A percentile compares a stretch with the other conserved stretches of the same genome.
Conservation (phyloP, 306 rosid species). For the Myrica gale region DNA sequence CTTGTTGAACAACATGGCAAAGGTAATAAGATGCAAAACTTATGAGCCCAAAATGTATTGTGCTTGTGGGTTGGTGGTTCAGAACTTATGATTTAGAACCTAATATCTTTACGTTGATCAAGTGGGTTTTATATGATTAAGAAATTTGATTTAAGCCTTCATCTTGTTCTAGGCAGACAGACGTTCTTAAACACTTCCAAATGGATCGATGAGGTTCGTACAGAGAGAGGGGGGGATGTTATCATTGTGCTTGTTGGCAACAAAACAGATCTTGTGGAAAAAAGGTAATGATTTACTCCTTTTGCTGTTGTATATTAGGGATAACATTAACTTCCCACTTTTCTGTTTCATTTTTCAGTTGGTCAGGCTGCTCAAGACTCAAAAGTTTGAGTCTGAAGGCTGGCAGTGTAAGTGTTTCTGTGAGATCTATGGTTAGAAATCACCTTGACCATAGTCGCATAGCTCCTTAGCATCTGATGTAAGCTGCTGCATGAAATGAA, state of each 20-base stretch:
- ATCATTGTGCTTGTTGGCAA: constrained; percentile 85
- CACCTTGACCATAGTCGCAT: neutral
- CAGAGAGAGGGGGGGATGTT: constrained; percentile 86
- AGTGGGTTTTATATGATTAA: neutral
- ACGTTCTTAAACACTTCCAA: constrained; percentile 74
- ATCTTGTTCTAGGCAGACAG: constrained; percentile 52
- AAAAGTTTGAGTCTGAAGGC: neutral
- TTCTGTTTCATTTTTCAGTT: constrained; percentile 4
- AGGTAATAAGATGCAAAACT: neutral
- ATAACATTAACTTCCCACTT: neutral
- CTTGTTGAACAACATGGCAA: neutral
- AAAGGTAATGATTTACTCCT: constrained; percentile 53
- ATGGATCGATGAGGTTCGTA: constrained; percentile 94
- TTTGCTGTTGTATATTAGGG: neutral
- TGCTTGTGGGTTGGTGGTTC: neutral
- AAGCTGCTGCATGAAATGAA: neutral
- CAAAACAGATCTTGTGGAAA: constrained; percentile 91
- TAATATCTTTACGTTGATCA: neutral
- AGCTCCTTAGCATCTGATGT: neutral
- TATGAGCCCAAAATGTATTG: neutral
- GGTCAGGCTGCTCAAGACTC: neutral
- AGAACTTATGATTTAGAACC: neutral
- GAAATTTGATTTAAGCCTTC: neutral
- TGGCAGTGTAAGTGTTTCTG: neutral
- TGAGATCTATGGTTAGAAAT: neutral